Conservation (phyloP, 331 rosid species). For the Malus hybrid region DNA sequence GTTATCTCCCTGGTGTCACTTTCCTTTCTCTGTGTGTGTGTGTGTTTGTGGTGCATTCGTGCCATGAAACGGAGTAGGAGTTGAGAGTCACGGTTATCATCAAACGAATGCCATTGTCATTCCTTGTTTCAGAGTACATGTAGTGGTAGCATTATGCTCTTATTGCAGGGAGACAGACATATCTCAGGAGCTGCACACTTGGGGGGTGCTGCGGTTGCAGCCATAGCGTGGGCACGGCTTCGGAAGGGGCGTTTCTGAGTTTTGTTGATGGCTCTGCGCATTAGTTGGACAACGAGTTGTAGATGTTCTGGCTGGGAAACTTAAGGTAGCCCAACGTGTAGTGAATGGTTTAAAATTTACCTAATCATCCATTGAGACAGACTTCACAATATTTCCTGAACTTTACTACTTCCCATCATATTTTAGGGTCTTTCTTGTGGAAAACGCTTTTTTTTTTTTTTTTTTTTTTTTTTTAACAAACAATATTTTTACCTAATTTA, state of each 20-base stretch:
- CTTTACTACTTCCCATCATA: background rate
- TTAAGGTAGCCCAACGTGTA: background rate
- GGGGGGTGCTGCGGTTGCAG: constrained; percentile 91
- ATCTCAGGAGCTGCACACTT: constrained; percentile 81
- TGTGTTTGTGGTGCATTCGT: background rate
- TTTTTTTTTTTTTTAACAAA: too few relatives aligned
- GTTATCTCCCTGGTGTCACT: background rate
- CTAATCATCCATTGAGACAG: background rate
- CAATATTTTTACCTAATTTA: too few relatives aligned
- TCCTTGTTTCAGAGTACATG: background rate
- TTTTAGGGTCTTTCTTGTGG: too few relatives aligned
- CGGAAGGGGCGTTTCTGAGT: constrained; percentile 61
- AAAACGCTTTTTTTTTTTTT: too few relatives aligned
- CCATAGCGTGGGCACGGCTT: constrained; percentile 67
- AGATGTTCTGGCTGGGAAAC: background rate
- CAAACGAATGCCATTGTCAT: background rate
- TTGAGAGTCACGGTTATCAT: background rate
- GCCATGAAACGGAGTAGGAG: background rate
- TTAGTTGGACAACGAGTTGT: background rate
- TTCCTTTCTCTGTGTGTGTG: background rate
- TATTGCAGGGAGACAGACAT: constrained; percentile 48
- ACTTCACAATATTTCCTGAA: background rate
- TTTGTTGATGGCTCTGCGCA: background rate
- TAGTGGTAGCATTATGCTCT: background rate
- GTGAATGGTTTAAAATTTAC: background rate